Conservation (phyloP, 345 rosid genomes). For the Physaria fendleri region DNA sequence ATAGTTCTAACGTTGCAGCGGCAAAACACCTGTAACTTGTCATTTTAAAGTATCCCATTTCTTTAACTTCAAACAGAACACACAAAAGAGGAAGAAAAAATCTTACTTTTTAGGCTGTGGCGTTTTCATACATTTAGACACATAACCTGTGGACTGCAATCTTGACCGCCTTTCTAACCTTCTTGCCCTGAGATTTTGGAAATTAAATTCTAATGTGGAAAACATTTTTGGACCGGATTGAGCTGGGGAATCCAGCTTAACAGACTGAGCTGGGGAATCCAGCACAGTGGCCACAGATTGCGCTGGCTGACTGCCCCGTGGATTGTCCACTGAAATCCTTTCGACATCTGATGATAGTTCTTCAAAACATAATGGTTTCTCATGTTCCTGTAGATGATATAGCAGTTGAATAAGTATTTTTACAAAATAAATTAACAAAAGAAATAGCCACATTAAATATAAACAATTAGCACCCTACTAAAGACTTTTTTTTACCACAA, state of each 20-base stretch:
- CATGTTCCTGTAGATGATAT: constrained; percentile 35
- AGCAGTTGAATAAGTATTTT: background rate
- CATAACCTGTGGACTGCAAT: constrained; percentile 33
- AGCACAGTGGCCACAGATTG: constrained; percentile 33
- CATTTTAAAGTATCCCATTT: constrained; percentile 1
- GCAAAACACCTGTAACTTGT: constrained; percentile 52
- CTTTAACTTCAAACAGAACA: constrained; percentile 3
- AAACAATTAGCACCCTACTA: constrained; percentile 6
- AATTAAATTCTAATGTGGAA: constrained; percentile 63
- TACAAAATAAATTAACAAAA: background rate
- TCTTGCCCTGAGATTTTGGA: constrained; percentile 52
- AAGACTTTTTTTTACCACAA: background rate
- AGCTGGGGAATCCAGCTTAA: constrained; percentile 43
- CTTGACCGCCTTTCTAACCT: constrained; percentile 60
- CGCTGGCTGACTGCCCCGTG: constrained; percentile 31
- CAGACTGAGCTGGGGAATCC: constrained; percentile 44
- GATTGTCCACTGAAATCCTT: constrained; percentile 31
- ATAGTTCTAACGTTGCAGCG: constrained; percentile 81
- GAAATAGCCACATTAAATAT: background rate
- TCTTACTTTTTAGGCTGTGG: constrained; percentile 36
- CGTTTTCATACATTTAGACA: constrained; percentile 35
- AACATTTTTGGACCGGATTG: constrained; percentile 46
- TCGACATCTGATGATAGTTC: constrained; percentile 31
- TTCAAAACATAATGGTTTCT: constrained; percentile 27
- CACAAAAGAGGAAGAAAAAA: constrained; percentile 6